Conservation (phyloP, 2,329 filamentous ascomycete species). For the Clonostachys rosea region DNA sequence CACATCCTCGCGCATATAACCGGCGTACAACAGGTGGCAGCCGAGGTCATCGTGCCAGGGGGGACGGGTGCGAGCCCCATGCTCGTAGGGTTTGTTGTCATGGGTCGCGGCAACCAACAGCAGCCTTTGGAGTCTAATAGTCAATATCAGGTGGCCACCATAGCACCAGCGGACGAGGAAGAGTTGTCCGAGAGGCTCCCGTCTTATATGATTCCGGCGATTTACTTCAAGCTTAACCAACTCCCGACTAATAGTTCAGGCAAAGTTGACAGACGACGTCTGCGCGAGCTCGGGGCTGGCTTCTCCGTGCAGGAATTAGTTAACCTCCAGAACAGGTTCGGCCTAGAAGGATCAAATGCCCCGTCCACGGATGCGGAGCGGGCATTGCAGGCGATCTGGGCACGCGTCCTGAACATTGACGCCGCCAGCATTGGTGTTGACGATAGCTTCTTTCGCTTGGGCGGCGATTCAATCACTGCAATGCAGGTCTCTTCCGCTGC, state of each 20-base stretch:
- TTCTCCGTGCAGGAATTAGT: conserved; percentile 6
- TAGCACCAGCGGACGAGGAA: background rate
- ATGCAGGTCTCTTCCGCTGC: conserved; percentile 34
- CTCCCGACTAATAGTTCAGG: conserved; percentile 2
- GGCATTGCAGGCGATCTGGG: conserved; percentile 28
- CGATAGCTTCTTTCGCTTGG: conserved; percentile 43
- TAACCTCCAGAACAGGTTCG: conserved; percentile 1
- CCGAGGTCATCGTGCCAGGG: conserved; percentile 2
- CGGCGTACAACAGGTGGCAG: conserved; percentile 1
- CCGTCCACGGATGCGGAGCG: conserved; percentile 6
- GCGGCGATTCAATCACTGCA: conserved; percentile 43
- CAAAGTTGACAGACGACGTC: conserved; percentile 3
- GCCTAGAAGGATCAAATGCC: conserved; percentile 1
- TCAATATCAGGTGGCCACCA: too few species aligned
- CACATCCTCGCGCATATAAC: conserved; percentile 4
- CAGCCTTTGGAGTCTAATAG: background rate
- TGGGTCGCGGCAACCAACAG: background rate
- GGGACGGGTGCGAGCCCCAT: background rate
- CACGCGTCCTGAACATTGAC: conserved; percentile 22
- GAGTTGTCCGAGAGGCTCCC: background rate
- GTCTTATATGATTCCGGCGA: conserved; percentile 4
- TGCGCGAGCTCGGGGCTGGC: conserved; percentile 2
- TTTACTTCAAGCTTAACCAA: background rate
- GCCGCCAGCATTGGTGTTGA: conserved; percentile 26
- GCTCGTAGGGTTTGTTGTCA: background rate